Base-by-base conservation (phyloP, 2,329 filamentous ascomycete species). In the Ophiostoma piceae region DNA sequence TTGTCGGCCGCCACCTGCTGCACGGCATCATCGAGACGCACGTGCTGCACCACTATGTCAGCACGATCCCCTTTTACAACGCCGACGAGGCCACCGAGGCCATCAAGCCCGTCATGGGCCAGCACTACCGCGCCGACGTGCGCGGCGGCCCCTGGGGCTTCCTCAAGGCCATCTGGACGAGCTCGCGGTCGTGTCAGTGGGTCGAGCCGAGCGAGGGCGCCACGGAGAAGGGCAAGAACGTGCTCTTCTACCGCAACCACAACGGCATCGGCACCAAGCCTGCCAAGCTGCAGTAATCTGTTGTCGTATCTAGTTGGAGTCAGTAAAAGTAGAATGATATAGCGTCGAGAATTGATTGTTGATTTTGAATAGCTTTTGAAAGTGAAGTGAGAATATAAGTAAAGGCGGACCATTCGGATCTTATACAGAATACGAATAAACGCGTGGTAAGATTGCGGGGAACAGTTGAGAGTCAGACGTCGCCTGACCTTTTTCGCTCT, bases 11-110 rank as follows among this genome's bases (percentile, higher is more conserved):
- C 76, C 85, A 90, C 74, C 85, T 97, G 73, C 85, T 97, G 79
- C 94, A 97, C 84, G 94, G 93, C 76, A 97, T 97, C 80, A 90
- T 97, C 79, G 94, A 97, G 85, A 97, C 94, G 64, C 94, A 98
- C 82, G 94, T 98, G 71, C 90, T 96, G 71, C 94, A 98, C 85
- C 94, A 97, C 86, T 97, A 96, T 81, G 88, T 97, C 79, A 94
- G 91, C 81, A 92, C 88, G 76, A 98, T 98, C 74, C 94, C 94
- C 73, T 75, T 75, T 60, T 76, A 76, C 70, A 67, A 75, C 41
- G 74, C 74, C n/a, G 74, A 75, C 69, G 74, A 75, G 71, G 74
- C 74, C 37, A 73, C 72, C 29, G 74, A 75, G 67, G 74, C 74
- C 65, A 75, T 75, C 72, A 93, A 94, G 85, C 87, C 87, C 72